Base-by-base conservation (phyloP, 2,329 filamentous ascomycete genomes). In the Clathrospora elynae region DNA sequence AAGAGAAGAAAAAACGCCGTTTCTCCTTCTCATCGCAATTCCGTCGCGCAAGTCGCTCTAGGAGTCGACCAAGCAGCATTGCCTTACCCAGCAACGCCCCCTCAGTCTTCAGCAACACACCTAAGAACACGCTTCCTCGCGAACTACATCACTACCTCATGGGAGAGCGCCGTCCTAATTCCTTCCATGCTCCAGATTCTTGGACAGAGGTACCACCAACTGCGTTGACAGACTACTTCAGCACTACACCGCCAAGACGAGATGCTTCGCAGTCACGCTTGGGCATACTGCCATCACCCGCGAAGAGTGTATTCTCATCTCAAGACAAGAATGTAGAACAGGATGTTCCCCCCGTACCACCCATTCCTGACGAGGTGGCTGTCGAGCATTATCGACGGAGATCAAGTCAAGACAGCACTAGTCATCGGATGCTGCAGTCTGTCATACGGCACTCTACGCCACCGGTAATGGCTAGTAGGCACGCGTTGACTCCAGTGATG, bases 21-120 rank as follows among this genome's bases (percentile, higher is more conserved):
- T 61, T 70, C 33, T 68, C 64, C 6, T 41, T 67, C 11, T 59
- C 64, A 8, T 67, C 59, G 1, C 61, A 64, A 4, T 68, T 70
- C 22, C 64, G 61, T 35, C 66, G 63, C n/a, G 58, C 61, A 2
- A 61, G 57, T 46, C 62, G 62, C 10, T 66, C 64, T 1, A 51
- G 64, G 34, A 64, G 59, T 16, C 49, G 66, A 36, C 62, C 66
- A 6, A 58, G 32, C 26, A 68, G 66, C 35, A 60, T 65, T 19
- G 51, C 43, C 7, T 40, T 70, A 2, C 58, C 64, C 9, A 62
- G 46, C 17, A 46, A 32, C 22, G 32, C 31, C 13, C 16, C 34
- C 16, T 39, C 45, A 9, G 16, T 53, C 38, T 43, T 46, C 19
- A 45, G 49, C 4, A 40, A 43, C 5, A 57, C 60, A 24, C 46